A percentile compares a stretch with the other conserved stretches of the same genome.
phyloP scores from a whole-genome alignment of 306 rosid species.

The Urtica urens region DNA sequence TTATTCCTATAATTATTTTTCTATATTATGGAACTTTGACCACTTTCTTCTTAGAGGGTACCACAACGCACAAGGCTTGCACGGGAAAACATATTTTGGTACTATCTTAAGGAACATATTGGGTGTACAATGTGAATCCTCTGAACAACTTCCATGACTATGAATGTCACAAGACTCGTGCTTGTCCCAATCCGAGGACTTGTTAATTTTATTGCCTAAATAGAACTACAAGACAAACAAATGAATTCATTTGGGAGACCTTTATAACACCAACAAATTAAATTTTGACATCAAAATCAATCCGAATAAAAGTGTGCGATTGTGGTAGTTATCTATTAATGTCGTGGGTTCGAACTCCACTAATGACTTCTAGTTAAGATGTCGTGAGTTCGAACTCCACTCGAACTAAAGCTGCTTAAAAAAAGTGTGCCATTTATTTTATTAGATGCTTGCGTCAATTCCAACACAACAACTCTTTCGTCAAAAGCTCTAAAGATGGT shows the following conservation, averaged over 20 bases:
- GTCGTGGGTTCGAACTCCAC: too few species aligned
- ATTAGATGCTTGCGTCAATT: too few species aligned
- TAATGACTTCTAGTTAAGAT: too few species aligned
- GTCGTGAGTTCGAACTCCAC: too few species aligned
- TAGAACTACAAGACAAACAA: not conserved
- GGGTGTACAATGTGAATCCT: conserved; percentile 1
- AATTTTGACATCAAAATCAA: not conserved
- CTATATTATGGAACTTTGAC: conserved; percentile 3
- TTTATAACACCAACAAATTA: not conserved
- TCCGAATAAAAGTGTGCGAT: not conserved
- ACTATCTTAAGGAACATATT: conserved; percentile 1
- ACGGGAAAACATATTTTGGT: conserved; percentile 2
- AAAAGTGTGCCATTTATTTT: too few species aligned
- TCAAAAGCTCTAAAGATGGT: too few species aligned
- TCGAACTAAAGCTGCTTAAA: too few species aligned
- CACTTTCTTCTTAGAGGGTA: not conserved
- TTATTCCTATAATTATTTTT: not conserved
- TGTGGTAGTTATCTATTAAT: not conserved
- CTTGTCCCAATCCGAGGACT: conserved; percentile 1
- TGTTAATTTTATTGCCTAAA: too few species aligned
- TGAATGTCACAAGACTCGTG: conserved; percentile 8
- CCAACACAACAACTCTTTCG: too few species aligned
- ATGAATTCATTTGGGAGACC: not conserved
- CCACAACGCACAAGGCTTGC: not conserved
- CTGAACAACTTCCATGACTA: not conserved